Conservation (phyloP, 192 early-diverging fungal genomes). For the Rhizophagus prolifer region DNA sequence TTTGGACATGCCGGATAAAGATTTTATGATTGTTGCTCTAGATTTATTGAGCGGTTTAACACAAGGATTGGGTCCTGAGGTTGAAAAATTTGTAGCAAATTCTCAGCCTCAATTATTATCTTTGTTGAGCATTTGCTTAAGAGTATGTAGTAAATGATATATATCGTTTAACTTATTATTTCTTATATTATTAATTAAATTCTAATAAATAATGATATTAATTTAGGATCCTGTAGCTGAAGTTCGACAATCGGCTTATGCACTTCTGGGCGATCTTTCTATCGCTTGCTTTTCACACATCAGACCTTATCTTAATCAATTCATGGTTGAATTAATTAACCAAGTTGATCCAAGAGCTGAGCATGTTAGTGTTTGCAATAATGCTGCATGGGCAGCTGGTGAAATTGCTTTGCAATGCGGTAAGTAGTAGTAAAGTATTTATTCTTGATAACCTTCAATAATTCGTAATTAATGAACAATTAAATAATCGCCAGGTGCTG, state of each 20-base stretch:
- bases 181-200: background rate
- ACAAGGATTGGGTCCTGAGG: slow-evolving; percentile 80
- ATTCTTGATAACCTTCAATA: background rate
- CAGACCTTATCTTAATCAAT: slow-evolving; percentile 72
- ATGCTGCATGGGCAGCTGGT: slow-evolving; percentile 96
- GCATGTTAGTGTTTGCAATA: slow-evolving; percentile 90
- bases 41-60: slow-evolving; percentile 94
- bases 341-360: slow-evolving; percentile 77
- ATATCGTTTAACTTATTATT: background rate
- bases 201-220: background rate
- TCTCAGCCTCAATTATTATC: slow-evolving; percentile 72
- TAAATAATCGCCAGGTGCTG: slow-evolving; percentile 48
- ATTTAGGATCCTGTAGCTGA: slow-evolving; percentile 62
- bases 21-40: slow-evolving; percentile 94
- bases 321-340: slow-evolving; percentile 75
- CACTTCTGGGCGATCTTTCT: slow-evolving; percentile 95
- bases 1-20: slow-evolving; percentile 82
- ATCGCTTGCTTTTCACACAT: slow-evolving; percentile 85
- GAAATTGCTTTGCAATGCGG: slow-evolving; percentile 90
- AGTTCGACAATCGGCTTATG: slow-evolving; percentile 94
- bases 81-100: slow-evolving; percentile 73
- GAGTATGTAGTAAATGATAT: slow-evolving; percentile 45
- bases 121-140: slow-evolving; percentile 81
- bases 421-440: slow-evolving; percentile 35
- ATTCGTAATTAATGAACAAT: background rate